Evolutionary conservation across 805 yeast genomes (phyloP).

Genomic region (Zygosaccharomyces rouxii): DNA sequence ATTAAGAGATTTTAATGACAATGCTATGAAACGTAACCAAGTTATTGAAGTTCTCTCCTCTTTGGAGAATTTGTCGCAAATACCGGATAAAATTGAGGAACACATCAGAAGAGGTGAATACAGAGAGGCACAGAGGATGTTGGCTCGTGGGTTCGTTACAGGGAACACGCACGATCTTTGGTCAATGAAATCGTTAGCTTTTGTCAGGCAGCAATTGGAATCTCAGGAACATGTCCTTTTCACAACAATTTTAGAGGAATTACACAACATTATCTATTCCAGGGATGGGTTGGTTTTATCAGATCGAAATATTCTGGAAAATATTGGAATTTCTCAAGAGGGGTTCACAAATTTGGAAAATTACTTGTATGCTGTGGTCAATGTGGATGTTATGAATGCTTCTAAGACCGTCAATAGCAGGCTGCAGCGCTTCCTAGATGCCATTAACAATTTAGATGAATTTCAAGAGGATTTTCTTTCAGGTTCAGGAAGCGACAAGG

Average conservation of each 20-base stretch:
- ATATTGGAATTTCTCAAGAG: conserved; percentile 20
- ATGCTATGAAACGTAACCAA: conserved; percentile 57
- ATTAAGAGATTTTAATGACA: conserved; percentile 59
- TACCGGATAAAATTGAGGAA: conserved; percentile 62
- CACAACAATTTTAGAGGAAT: conserved; percentile 71
- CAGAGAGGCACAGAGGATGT: conserved; percentile 55
- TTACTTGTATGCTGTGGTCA: conserved; percentile 52
- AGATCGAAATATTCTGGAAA: conserved; percentile 25
- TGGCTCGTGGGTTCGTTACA: conserved; percentile 41
- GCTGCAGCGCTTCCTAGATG: conserved; percentile 35
- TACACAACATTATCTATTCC: conserved; percentile 63
- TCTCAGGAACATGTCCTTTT: conserved; percentile 57
- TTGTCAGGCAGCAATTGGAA: conserved; percentile 49
- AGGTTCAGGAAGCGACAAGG: conserved; percentile 7
- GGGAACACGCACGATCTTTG: conserved; percentile 54
- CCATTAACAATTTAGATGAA: conserved; percentile 2
- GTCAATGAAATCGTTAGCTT: conserved; percentile 50
- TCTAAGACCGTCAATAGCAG: conserved; percentile 39
- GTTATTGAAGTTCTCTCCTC: conserved; percentile 67
- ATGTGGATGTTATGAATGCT: conserved; percentile 50
- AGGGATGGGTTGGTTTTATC: conserved; percentile 32
- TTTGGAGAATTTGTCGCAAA: conserved; percentile 53
- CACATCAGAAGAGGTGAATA: conserved; percentile 67
- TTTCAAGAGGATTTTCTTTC: conserved; percentile 2
- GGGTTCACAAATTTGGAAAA: conserved; percentile 47